Evolutionary conservation across 2,329 filamentous ascomycete genomes (phyloP).

Genomic region (Trichoderma koningiopsis): DNA sequence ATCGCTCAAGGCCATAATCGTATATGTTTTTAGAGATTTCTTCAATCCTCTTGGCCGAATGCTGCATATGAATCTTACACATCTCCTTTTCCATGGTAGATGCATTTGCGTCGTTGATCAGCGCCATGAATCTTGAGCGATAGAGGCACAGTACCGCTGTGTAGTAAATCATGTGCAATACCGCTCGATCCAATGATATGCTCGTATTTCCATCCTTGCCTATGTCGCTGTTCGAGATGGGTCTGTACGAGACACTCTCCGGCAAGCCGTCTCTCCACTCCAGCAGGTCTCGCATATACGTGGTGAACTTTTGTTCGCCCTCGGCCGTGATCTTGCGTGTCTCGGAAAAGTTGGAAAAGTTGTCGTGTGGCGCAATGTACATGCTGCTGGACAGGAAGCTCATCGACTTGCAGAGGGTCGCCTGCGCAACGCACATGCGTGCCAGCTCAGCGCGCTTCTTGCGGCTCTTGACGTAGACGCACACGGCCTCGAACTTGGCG

Average conservation of each 20-base stretch:
- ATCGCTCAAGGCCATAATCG: constrained; percentile 1
- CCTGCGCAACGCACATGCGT: constrained; percentile 18
- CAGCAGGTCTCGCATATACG: constrained; percentile 22
- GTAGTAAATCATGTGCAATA: constrained; percentile 19
- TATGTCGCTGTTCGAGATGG: constrained; percentile 19
- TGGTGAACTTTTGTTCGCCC: constrained; percentile 17
- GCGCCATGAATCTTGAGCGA: constrained; percentile 7
- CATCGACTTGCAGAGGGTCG: constrained; percentile 15
- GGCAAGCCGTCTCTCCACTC: constrained; percentile 20
- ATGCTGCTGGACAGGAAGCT: constrained; percentile 20
- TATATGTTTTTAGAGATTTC: constrained; percentile 12
- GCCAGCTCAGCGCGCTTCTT: constrained; percentile 22
- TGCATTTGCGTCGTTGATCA: not conserved
- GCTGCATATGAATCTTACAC: constrained; percentile 21
- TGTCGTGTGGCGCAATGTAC: constrained; percentile 19
- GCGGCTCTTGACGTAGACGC: constrained; percentile 19
- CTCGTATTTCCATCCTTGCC: constrained; percentile 16
- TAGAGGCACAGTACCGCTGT: constrained; percentile 19
- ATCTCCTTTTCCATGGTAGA: constrained; percentile 17
- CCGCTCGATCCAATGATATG: constrained; percentile 16
- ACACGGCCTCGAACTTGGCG: constrained; percentile 12
- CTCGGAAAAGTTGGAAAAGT: constrained; percentile 4
- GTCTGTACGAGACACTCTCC: constrained; percentile 18
- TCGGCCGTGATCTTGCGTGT: not conserved
- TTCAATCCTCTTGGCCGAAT: constrained; percentile 17